These are phyloP conservation scores for Nicotiana tomentosiformis DNA, from an alignment of 257 asterid genomes.

Conservation along the genomic window DNA sequence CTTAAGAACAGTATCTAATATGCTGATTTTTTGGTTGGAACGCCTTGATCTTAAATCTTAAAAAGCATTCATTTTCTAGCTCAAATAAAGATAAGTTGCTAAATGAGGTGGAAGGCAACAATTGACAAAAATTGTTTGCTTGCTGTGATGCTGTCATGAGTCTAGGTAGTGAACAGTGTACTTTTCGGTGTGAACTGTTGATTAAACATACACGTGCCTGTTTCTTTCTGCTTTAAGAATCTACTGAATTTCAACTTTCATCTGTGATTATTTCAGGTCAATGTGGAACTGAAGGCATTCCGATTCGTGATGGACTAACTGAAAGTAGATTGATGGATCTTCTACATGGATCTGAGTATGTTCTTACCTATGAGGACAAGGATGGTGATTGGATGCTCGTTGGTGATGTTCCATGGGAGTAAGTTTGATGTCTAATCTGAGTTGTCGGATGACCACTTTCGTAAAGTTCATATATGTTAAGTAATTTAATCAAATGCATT, in stretches of 20 bases:
- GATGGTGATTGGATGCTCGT: no score
- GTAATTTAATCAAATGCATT: no score
- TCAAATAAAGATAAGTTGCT: background rate
- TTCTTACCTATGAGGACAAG: conserved; percentile 21
- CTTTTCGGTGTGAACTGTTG: background rate
- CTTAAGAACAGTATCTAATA: no score
- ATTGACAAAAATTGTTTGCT: no score
- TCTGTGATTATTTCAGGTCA: conserved; percentile 18
- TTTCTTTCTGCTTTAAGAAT: no score
- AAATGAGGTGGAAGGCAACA: background rate
- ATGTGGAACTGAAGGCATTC: conserved; percentile 24
- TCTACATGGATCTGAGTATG: conserved; percentile 71
- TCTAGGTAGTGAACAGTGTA: no score
- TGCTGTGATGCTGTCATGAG: no score
- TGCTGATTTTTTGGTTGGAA: no score
- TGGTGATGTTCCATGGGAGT: conserved; percentile 11
- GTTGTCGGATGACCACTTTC: background rate
- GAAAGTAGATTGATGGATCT: conserved; percentile 73
- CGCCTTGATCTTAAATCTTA: no score
- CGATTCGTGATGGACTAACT: conserved; percentile 32
- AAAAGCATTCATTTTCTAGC: no score
- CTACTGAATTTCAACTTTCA: background rate
- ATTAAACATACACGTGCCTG: background rate
- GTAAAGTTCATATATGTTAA: no score
- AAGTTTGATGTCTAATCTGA: conserved; percentile 19